Conservation (phyloP, 139 green algal genomes). For the Tetratostichococcus sp. region DNA sequence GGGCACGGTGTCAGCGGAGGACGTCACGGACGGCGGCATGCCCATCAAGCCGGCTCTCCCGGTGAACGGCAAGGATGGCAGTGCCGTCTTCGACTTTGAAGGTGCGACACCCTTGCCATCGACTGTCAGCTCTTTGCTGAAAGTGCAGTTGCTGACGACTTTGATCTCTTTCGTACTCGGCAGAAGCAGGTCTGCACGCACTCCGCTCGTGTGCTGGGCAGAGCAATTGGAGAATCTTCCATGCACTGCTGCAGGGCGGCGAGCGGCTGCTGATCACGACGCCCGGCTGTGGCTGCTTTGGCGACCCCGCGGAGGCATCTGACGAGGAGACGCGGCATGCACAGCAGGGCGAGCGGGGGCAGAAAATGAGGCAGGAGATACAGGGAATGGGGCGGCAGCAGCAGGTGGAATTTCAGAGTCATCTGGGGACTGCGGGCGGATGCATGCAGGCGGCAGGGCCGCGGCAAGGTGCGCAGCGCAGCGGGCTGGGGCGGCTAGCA, state of each 20-base stretch:
- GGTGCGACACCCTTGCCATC: conserved; percentile 21
- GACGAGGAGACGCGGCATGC: too few species aligned
- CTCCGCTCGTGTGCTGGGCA: too few species aligned
- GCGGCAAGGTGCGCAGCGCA: background rate
- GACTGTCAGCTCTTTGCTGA: background rate
- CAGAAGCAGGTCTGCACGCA: too few species aligned
- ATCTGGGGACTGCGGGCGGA: too few species aligned
- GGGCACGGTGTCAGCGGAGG: conserved; percentile 63
- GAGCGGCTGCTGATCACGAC: conserved; percentile 66
- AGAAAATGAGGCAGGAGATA: background rate
- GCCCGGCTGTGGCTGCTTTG: conserved; percentile 42
- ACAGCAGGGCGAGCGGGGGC: background rate
- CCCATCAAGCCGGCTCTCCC: conserved; percentile 66
- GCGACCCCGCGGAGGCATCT: background rate
- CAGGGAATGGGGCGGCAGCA: too few species aligned
- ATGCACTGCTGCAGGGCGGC: conserved; percentile 17
- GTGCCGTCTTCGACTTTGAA: conserved; percentile 86
- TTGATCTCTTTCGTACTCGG: too few species aligned
- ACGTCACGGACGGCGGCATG: conserved; percentile 94
- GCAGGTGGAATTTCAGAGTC: too few species aligned
- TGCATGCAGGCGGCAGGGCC: too few species aligned
- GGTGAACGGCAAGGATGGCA: conserved; percentile 68
- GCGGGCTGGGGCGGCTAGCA: background rate
- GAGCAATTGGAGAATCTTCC: conserved; percentile 68
- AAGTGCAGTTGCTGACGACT: too few species aligned